Evolutionary conservation across 352 stramenopile species (phyloP), one percentile per base, ranked within the genome.

Genomic region (Phytophthora macrochlamydospora): DNA sequence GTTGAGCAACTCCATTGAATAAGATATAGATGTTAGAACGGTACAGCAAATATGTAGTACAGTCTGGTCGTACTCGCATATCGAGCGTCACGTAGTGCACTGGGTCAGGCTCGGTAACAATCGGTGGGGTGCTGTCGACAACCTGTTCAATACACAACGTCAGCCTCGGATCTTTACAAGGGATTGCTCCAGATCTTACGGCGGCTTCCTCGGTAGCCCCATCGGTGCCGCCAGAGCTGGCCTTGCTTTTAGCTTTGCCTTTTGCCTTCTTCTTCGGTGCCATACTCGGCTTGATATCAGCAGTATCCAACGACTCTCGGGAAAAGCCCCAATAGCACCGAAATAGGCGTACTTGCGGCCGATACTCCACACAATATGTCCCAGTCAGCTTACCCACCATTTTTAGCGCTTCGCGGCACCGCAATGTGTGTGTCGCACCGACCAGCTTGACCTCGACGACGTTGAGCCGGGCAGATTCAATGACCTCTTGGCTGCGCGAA

Each of bases 81-180:
- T 87, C 78, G 11, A 87, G 73, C 12, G 78, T 85, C 61, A 87
- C 78, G 61, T 79, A 84, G 58, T 81, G 73, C 0, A 75, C 58
- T 7, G 76, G 62, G 2, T 83, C 75, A 7, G 62, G 62, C 33
- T 78, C 65, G 8, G 83, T 67, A 11, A 75, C 55, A 28, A 85
- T 70, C 14, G 76, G 76, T 0, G 73, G 73, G 43, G 67, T 53
- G 35, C n/a, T 77, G 30, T 82, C 74, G 12, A 79, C 53, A 43
- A 72, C 48, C 71, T 82, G 56, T 1, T 32, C 4, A 29, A 55
- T 24, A 49, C 8, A 5, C 44, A 33, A 65, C 24, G 28, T 51
- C 29, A 51, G 18, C 18, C 18, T 24, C 18, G 18, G 18, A 24
- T 24, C 40, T 32, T 32, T 18, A 54, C 9, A 2, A 24, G 51